Percentiles rank a stretch among this genome's conserved stretches.
Evolutionary conservation across 2,329 filamentous ascomycete genomes (phyloP).

Genomic region (Hypoxylon sp.): DNA sequence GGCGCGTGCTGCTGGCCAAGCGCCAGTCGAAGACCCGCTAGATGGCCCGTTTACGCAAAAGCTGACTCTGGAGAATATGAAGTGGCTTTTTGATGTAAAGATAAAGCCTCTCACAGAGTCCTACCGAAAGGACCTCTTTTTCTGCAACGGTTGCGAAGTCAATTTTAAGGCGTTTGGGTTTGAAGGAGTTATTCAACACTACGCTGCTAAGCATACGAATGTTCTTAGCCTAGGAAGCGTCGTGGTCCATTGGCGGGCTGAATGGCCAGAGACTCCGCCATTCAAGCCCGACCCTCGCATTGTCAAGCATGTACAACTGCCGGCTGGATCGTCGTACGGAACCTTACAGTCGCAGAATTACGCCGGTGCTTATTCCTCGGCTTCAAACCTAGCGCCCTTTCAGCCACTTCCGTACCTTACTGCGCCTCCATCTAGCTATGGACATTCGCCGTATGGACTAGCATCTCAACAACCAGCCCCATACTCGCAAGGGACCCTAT

Average conservation of each 20-base stretch:
- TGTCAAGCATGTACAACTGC: constrained; percentile 48
- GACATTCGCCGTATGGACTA: constrained; percentile 48
- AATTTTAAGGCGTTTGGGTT: constrained; percentile 80
- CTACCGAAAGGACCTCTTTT: constrained; percentile 79
- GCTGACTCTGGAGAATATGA: constrained; percentile 87
- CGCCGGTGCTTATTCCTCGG: constrained; percentile 26
- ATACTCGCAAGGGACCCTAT: constrained; percentile 28
- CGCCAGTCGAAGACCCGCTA: constrained; percentile 63
- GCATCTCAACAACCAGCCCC: constrained; percentile 30
- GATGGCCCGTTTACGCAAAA: constrained; percentile 71
- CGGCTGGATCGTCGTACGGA: constrained; percentile 21
- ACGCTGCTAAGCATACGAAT: constrained; percentile 84
- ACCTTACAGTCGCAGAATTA: constrained; percentile 19
- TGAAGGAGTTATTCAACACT: constrained; percentile 86
- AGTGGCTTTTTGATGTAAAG: constrained; percentile 85
- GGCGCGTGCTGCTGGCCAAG: constrained; percentile 62
- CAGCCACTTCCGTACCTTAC: constrained; percentile 31
- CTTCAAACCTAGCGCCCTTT: constrained; percentile 43
- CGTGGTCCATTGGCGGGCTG: constrained; percentile 83
- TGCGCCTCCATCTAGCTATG: constrained; percentile 46
- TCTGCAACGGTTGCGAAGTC: constrained; percentile 78
- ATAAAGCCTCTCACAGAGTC: constrained; percentile 78
- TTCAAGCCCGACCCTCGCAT: constrained; percentile 74
- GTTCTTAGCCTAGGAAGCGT: constrained; percentile 78
- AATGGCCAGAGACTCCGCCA: constrained; percentile 83